Evolutionary conservation across 2,329 filamentous ascomycete genomes (phyloP).

Genomic region (Penicillium sp.): DNA sequence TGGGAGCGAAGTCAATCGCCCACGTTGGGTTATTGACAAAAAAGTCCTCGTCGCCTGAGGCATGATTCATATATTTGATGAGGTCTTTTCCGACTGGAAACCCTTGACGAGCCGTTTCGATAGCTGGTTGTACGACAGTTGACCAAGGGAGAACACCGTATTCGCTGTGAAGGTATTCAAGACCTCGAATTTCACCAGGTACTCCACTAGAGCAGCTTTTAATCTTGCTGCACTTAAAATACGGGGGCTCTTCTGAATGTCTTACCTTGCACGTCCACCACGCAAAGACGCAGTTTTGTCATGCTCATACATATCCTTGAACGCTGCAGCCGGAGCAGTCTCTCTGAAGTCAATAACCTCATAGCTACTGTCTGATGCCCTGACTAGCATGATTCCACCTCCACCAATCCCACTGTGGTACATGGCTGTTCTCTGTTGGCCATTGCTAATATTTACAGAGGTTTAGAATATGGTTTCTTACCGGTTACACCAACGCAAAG

Average conservation of each 20-base stretch:
- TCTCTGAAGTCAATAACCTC: not conserved
- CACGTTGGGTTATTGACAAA: constrained; percentile 52
- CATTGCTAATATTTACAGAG: no score
- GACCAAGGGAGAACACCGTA: not conserved
- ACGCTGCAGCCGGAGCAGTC: not conserved
- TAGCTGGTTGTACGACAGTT: not conserved
- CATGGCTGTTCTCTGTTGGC: not conserved
- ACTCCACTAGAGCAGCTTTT: not conserved
- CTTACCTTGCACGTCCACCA: not conserved
- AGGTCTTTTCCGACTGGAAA: not conserved
- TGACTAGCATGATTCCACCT: not conserved
- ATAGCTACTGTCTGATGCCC: not conserved
- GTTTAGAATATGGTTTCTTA: no score
- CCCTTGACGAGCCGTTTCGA: not conserved
- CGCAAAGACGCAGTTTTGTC: not conserved
- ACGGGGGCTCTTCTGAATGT: not conserved
- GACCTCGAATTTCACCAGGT: not conserved
- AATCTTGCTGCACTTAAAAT: not conserved
- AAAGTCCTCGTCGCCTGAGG: not conserved
- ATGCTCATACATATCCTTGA: not conserved
- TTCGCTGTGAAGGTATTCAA: not conserved
- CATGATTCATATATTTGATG: not conserved
- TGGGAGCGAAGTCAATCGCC: constrained; percentile 85
- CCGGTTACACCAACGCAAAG: no score
- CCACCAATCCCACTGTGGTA: not conserved